These are phyloP conservation scores for Trichophyton verrucosum DNA, from an alignment of 2,329 filamentous ascomycete genomes.

Conservation along the genomic window DNA sequence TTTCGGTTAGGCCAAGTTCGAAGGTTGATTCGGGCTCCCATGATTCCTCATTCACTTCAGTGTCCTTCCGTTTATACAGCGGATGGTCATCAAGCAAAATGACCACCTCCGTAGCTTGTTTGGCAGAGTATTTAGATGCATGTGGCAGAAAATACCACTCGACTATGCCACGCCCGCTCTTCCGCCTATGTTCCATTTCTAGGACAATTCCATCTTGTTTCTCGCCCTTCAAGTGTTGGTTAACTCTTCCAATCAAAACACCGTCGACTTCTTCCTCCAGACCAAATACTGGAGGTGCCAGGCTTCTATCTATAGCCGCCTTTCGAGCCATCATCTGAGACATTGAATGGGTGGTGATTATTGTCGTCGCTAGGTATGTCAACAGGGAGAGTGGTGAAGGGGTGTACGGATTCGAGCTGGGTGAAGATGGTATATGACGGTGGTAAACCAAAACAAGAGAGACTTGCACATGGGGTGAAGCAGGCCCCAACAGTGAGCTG, in stretches of 20 bases:
- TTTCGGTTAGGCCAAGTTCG: constrained; percentile 73
- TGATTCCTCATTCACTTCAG: constrained; percentile 38
- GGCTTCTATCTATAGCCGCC: constrained; percentile 61
- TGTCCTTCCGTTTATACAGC: constrained; percentile 45
- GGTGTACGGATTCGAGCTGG: constrained; percentile 30
- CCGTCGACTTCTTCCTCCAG: constrained; percentile 67
- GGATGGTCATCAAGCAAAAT: constrained; percentile 66
- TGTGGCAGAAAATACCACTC: constrained; percentile 53
- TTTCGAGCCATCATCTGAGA: constrained; percentile 62
- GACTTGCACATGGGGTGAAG: constrained; percentile 29
- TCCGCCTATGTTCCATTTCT: constrained; percentile 73
- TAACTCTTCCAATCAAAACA: constrained; percentile 53
- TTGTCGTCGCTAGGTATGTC: constrained; percentile 74
- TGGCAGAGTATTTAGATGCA: constrained; percentile 34
- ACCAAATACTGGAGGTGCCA: constrained; percentile 66
- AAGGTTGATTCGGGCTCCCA: constrained; percentile 64
- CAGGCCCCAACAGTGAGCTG: constrained; percentile 53
- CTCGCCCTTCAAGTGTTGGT: constrained; percentile 22
- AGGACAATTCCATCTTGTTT: constrained; percentile 56
- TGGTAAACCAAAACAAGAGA: constrained; percentile 75
- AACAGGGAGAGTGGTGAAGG: constrained; percentile 62
- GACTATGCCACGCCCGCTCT: constrained; percentile 63
- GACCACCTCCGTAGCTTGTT: constrained; percentile 39
- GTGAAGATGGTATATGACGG: constrained; percentile 55
- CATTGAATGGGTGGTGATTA: constrained; percentile 62